These are phyloP conservation scores for Comarum palustre DNA, from an alignment of 306 rosid genomes.

Conservation along the genomic window DNA sequence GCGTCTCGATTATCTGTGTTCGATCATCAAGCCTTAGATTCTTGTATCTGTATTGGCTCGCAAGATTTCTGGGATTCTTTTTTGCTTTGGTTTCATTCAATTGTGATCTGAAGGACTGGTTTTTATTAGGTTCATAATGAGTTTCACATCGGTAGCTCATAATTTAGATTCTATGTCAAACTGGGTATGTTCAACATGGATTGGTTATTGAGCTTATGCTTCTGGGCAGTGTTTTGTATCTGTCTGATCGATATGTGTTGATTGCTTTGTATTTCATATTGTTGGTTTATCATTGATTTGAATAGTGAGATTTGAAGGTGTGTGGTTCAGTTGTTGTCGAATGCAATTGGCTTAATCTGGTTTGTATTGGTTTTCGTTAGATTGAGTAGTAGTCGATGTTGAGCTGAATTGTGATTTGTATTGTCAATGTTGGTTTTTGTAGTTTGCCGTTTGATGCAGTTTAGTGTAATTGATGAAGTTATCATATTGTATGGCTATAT, in stretches of 20 bases:
- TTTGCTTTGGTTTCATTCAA: slow-evolving; percentile 25
- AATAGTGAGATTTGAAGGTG: slow-evolving; percentile 41
- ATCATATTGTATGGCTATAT: slow-evolving; percentile 25
- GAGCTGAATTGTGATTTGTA: slow-evolving; percentile 25
- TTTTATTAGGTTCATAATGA: slow-evolving; percentile 26
- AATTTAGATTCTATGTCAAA: slow-evolving; percentile 16
- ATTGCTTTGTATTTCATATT: slow-evolving; percentile 26
- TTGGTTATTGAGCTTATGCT: slow-evolving; percentile 31
- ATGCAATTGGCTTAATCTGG: slow-evolving; percentile 34
- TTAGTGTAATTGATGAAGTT: slow-evolving; percentile 17
- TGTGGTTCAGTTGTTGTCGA: slow-evolving; percentile 32
- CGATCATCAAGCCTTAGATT: slow-evolving; percentile 28
- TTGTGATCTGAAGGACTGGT: slow-evolving; percentile 43
- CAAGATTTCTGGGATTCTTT: slow-evolving; percentile 23
- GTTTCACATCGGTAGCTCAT: slow-evolving; percentile 31
- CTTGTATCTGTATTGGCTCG: slow-evolving; percentile 26
- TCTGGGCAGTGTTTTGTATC: slow-evolving; percentile 27
- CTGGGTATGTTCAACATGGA: slow-evolving; percentile 34
- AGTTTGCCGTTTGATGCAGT: neutral
- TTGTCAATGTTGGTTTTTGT: slow-evolving; percentile 19
- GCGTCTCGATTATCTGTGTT: slow-evolving; percentile 37
- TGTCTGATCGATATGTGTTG: slow-evolving; percentile 21
- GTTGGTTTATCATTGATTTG: slow-evolving; percentile 32
- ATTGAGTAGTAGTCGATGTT: slow-evolving; percentile 25
- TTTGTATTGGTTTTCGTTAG: slow-evolving; percentile 27